Evolutionary conservation across 192 early-diverging fungal species (phyloP), one percentile per base, ranked within the genome.

Genomic region (Coemansia sp.): DNA sequence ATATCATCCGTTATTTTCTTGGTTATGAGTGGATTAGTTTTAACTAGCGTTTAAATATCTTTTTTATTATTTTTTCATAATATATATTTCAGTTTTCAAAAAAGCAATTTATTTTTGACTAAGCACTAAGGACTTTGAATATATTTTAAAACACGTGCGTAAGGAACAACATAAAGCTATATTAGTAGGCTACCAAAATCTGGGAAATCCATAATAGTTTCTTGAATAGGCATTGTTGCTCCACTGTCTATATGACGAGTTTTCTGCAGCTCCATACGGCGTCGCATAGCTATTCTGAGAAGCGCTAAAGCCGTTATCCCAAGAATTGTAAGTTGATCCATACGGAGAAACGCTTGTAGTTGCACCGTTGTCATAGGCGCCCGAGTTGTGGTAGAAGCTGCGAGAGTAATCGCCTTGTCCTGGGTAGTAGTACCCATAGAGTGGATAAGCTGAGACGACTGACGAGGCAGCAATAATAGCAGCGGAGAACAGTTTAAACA

Each of bases 171-270:
- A n/a, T n/a, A n/a, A n/a, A n/a, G n/a, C n/a, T n/a, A n/a, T n/a
- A n/a, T n/a, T n/a, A 33, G 10, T 56, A 17, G 14, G 16, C 33
- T 67, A 67, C 51, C 64, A 66, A 52, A 59, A 76, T 40, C 68
- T 66, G 11, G 67, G 60, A 20, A 63, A 71, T 16, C 56, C 31
- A 22, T 28, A 45, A 29, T 71, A 63, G 34, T 20, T 60, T 58
- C 71, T 71, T 7, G 69, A 76, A 52, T 61, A 76, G 0, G 69
- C 75, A n/a, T 67, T 76, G 50, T 63, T 76, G 52, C 38, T 71
- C 69, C 75, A 76, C 57, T 71, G 68, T 49, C 60, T 71, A 20
- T 55, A 71, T 7, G 61, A 71, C 0, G 64, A 67, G 45, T 61
- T 67, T 48, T 64, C 75, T 17, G 61, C 18, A 40, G 51, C 56